Conservation (phyloP, 768 basidiomycete genomes). For the Hysterangium stoloniferum region DNA sequence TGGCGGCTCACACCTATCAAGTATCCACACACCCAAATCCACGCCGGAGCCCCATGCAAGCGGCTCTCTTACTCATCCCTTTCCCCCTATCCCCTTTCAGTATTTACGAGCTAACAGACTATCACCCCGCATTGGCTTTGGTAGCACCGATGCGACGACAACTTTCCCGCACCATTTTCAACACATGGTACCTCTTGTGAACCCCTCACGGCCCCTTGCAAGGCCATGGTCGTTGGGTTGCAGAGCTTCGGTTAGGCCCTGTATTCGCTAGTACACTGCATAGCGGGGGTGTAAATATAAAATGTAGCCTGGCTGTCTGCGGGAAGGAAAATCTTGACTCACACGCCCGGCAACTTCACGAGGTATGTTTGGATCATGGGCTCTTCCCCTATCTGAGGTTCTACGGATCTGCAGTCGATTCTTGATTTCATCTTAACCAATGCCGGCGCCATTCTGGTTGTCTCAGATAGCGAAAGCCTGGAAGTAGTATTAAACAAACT, state of each 20-base stretch:
- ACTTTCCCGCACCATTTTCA: slow-evolving; percentile 95
- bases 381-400: slow-evolving; percentile 67
- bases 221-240: slow-evolving; percentile 90
- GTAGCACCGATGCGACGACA: slow-evolving; percentile 79
- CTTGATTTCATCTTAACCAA: slow-evolving; percentile 88
- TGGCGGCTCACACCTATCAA: slow-evolving; percentile 64
- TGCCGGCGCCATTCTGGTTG: slow-evolving; percentile 78
- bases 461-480: slow-evolving; percentile 62
- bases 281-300: slow-evolving; percentile 68
- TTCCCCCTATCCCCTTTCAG: slow-evolving; percentile 70
- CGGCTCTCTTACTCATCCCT: slow-evolving; percentile 22
- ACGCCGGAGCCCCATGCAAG: slow-evolving; percentile 16
- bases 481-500: slow-evolving; percentile 32
- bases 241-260: slow-evolving; percentile 68
- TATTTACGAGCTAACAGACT: slow-evolving; percentile 93
- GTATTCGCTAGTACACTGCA: slow-evolving; percentile 72
- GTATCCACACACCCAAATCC: slow-evolving; percentile 41
- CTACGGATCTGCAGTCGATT: slow-evolving; percentile 51
- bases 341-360: slow-evolving; percentile 71
- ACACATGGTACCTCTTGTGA: slow-evolving; percentile 90
- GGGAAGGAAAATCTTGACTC: slow-evolving; percentile 86
- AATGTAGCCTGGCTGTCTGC: slow-evolving; percentile 86
- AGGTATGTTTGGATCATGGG: slow-evolving; percentile 63
- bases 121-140: slow-evolving; percentile 78
- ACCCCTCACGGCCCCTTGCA: slow-evolving; percentile 80